phyloP scores from a whole-genome alignment of 768 basidiomycete genomes.

The Calocera cornea region DNA sequence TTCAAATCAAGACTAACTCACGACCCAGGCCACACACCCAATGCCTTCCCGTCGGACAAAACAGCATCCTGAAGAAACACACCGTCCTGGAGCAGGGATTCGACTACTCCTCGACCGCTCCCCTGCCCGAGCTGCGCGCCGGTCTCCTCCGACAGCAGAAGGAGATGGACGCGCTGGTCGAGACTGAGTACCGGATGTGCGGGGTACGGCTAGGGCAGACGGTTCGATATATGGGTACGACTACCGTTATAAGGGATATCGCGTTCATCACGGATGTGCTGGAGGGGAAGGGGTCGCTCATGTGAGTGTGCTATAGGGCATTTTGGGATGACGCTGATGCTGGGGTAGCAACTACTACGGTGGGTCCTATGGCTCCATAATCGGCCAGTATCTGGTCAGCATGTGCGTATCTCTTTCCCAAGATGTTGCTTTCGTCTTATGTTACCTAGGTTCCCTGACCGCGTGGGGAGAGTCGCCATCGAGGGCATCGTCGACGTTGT shows the following conservation, averaged over 20 bases:
- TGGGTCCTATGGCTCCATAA: slow-evolving; percentile 13
- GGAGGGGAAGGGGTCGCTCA: slow-evolving; percentile 13
- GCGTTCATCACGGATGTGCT: slow-evolving; percentile 10
- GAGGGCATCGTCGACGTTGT: slow-evolving; percentile 14
- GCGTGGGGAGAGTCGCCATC: slow-evolving; percentile 12
- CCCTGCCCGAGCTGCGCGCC: background rate
- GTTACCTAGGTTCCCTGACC: slow-evolving; percentile 13
- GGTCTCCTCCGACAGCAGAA: slow-evolving; percentile 5
- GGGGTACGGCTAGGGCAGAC: slow-evolving; percentile 5
- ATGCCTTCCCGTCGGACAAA: slow-evolving; percentile 7
- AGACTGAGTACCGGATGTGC: slow-evolving; percentile 11
- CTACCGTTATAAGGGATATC: slow-evolving; percentile 12
- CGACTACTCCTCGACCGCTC: slow-evolving; percentile 4
- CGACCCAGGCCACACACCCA: background rate
- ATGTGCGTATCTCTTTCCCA: slow-evolving; percentile 8
- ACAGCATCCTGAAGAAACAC: slow-evolving; percentile 5
- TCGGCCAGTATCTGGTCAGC: slow-evolving; percentile 14
- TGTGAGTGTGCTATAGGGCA: too few relatives aligned
- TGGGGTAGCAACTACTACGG: slow-evolving; percentile 13
- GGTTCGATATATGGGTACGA: slow-evolving; percentile 14
- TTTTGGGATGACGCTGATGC: background rate
- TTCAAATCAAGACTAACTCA: background rate
- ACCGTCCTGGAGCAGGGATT: slow-evolving; percentile 7
- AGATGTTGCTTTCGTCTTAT: background rate
- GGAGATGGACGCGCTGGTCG: slow-evolving; percentile 1